Base-by-base conservation (phyloP, 768 basidiomycete species). In the Suillus cothurnatus region DNA sequence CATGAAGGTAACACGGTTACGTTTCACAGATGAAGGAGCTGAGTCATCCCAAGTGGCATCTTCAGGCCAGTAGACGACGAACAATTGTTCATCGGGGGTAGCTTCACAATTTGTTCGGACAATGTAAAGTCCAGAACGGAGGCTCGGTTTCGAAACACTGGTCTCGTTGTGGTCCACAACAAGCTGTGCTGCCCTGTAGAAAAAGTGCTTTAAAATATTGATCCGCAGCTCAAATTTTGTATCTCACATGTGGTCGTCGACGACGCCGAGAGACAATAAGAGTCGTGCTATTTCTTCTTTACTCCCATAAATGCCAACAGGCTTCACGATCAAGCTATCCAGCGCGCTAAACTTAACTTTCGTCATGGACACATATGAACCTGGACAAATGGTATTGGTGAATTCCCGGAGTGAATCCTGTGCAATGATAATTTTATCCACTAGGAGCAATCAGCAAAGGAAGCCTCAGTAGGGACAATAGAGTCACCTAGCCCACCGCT, bases 11-110 rank as follows among this genome's bases (percentile, higher is more conserved):
- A 84, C 76, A 8, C 88, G 79, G 73, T 88, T 89, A 3, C 82
- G 80, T 31, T 77, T 70, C 56, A 85, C 80, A 4, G 84, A 75
- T 0, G 80, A 74, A 7, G 74, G 41, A 0, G 85, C 81, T 17
- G 77, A 73, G 69, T 87, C 86, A 39, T 83, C 71, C 88, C 88
- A 89, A 0, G 87, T 88, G 0, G 76, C 79, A 34, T 84, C 78
- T 64, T 89, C 86, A 0, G 88, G 87, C 88, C 88, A 89, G 64
- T 85, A 88, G 6, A 89, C 68, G 19, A 86, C 79, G 59, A 84
- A 86, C 7, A 84, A 61, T 23, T 76, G 70, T 31, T 77, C 71
- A 2, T 49, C 31, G 3, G 65, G 65, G 0, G 43, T 64, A 19
- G 57, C 56, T 31, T 19, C 53, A 21, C 41, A 34, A 28, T 64